Evolutionary conservation across 1,284 basidiomycete genomes (phyloP), one percentile per base, ranked within the genome.

Genomic region (Earliella scabrosa): DNA sequence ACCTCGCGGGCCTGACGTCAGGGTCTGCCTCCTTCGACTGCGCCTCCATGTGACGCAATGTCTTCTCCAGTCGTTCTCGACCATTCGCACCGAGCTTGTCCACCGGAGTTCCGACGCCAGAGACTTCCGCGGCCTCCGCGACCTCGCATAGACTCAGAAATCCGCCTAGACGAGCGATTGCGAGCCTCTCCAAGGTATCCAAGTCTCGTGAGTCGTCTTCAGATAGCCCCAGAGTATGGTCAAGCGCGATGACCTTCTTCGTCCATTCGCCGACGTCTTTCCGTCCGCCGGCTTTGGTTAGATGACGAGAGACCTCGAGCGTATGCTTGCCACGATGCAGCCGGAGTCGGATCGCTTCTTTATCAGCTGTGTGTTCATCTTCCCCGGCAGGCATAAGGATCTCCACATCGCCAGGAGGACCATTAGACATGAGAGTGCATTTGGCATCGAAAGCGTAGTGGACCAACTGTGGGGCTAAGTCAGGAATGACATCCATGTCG

Each of bases 401-500:
- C 59, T 85, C 82, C 31, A 85, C 69, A 55, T 85, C 82, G 16
- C 75, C 80, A 23, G 63, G 69, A 27, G 82, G 79, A n/a, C 71
- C 68, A 56, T 86, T 85, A 4, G 78, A 74, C 82, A 85, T 84
- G 20, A 85, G 69, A 4, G 75, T 80, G 61, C 76, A 83, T 59
- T 78, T 80, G 4, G 74, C 71, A 0, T 69, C 66, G 2, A 67
- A 60, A 36, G 73, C 68, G 60, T 81, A 73, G 51, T 81, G 61
- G 5, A 79, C 71, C n/a, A 85, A 64, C 81, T 83, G 40, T 11
- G 31, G 31, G 20, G 20, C 5, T 27, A 16, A n/a, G n/a, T n/a
- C n/a, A n/a, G n/a, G n/a, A 24, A 5, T 35, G 53, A 16, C 26
- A 8, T 29, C 11, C 13, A 20, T 23, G 10, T 38, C 3, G 8